These are phyloP conservation scores for Solanum aculeatissimum DNA, from an alignment of 305 asterid genomes.

Conservation along the genomic window DNA sequence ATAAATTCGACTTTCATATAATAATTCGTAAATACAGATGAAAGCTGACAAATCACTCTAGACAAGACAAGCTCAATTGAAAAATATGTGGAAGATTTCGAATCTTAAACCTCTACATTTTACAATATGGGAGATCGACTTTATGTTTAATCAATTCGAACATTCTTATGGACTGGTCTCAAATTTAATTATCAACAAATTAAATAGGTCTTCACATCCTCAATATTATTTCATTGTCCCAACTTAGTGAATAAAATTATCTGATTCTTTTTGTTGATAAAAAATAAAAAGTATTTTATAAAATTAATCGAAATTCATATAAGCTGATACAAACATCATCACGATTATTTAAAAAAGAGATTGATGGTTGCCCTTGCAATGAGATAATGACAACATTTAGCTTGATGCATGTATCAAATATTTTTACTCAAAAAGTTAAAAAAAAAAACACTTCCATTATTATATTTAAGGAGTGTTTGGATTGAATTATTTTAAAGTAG, in stretches of 20 bases:
- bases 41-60: neutral
- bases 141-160: neutral
- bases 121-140: neutral
- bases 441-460: neutral
- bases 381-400: neutral
- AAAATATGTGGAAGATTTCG: neutral
- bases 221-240: neutral
- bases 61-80: neutral
- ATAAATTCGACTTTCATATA: neutral
- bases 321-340: too few relatives aligned
- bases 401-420: neutral
- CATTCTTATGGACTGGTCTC: neutral
- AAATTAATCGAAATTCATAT: neutral
- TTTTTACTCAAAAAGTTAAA: neutral
- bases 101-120: too few relatives aligned
- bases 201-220: neutral
- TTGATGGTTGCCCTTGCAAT: neutral
- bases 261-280: too few relatives aligned
- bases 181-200: neutral
- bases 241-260: neutral
- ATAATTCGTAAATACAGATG: neutral
- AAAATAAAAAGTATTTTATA: neutral
- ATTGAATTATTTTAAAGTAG: too few relatives aligned
- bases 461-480: too few relatives aligned
- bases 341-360: too few relatives aligned